phyloP scores from a whole-genome alignment of 2,329 filamentous ascomycete genomes.

The Penicillium palitans region DNA sequence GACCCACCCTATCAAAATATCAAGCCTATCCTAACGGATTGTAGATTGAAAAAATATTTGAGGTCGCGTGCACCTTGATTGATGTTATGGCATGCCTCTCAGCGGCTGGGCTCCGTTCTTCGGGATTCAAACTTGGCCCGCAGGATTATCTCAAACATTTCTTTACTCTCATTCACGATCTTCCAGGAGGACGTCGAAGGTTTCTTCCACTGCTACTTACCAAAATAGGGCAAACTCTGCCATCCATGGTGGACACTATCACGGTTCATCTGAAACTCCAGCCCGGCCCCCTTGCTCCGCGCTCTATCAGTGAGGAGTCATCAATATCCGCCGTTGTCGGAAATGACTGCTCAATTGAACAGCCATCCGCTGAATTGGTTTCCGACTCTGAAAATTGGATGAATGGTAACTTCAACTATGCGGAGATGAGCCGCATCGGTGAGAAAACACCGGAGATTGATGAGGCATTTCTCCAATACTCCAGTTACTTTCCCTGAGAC shows the following conservation, averaged over 20 bases:
- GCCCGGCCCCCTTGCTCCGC: not conserved
- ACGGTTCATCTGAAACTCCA: conserved; percentile 23
- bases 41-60: conserved; percentile 76
- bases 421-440: conserved; percentile 25
- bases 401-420: conserved; percentile 20
- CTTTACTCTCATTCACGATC: conserved; percentile 64
- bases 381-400: conserved; percentile 1
- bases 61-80: conserved; percentile 70
- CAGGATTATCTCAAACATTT: conserved; percentile 73
- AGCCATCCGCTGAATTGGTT: not conserved
- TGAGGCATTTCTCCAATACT: conserved; percentile 19
- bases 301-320: not conserved
- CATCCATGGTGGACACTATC: conserved; percentile 35
- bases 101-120: conserved; percentile 60
- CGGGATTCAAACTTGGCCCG: conserved; percentile 66
- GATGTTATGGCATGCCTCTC: conserved; percentile 68
- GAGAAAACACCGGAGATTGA: conserved; percentile 24
- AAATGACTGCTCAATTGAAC: not conserved
- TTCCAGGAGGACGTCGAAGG: conserved; percentile 73
- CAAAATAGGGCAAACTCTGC: conserved; percentile 73
- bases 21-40: not conserved
- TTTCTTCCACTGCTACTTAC: conserved; percentile 74
- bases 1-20: not conserved
- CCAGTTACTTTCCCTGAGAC: conserved; percentile 9
- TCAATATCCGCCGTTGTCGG: not conserved